Percentiles rank a stretch among this genome's conserved stretches.
phyloP scores from a whole-genome alignment of 768 basidiomycete species.

The Suillus americanus region DNA sequence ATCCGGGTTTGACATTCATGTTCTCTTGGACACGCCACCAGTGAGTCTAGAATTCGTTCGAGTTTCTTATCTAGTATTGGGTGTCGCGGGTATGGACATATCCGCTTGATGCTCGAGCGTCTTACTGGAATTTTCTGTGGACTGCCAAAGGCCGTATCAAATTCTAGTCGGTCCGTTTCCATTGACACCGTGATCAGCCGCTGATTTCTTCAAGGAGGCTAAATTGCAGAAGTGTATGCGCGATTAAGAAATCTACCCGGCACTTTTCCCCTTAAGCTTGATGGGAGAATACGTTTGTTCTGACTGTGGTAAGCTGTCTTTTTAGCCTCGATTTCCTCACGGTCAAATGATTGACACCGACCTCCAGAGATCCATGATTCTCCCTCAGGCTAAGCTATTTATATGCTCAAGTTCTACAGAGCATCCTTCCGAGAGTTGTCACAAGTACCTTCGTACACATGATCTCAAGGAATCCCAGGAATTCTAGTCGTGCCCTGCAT shows the following conservation, averaged over 20 bases:
- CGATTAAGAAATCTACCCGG: constrained; percentile 1
- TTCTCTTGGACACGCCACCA: background rate
- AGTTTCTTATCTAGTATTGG: background rate
- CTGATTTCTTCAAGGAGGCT: constrained; percentile 4
- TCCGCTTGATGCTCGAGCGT: background rate
- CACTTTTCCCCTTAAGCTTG: background rate
- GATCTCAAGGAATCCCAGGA: background rate
- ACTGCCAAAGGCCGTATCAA: background rate
- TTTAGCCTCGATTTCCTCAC: background rate
- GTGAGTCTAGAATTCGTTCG: background rate
- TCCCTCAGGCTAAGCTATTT: constrained; percentile 1
- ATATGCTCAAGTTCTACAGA: background rate
- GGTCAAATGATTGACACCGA: background rate
- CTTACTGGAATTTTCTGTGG: background rate
- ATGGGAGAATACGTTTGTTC: constrained; percentile 2
- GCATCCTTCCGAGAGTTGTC: background rate
- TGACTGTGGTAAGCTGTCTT: constrained; percentile 6
- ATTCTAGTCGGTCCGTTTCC: constrained; percentile 2
- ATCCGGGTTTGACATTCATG: background rate
- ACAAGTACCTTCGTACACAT: background rate
- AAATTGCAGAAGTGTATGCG: constrained; percentile 3
- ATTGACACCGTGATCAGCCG: constrained; percentile 5
- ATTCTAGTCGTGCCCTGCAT: background rate
- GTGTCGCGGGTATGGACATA: background rate
- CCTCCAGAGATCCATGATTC: background rate